These are phyloP conservation scores for Lentinus brumalis DNA, from an alignment of 768 basidiomycete species.

Conservation along the genomic window DNA sequence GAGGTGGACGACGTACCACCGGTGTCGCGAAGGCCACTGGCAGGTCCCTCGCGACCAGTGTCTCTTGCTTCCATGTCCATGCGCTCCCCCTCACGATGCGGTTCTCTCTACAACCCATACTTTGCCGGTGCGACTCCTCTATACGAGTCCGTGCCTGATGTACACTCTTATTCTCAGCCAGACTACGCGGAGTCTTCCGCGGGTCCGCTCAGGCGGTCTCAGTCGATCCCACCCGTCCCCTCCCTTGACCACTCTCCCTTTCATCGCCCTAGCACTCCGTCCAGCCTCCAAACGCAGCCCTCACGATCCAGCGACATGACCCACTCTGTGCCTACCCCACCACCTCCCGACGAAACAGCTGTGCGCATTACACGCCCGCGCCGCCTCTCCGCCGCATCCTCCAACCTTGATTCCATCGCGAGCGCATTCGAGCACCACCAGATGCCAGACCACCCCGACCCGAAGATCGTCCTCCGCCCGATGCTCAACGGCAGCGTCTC, in stretches of 20 bases:
- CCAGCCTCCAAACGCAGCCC: conserved; percentile 51
- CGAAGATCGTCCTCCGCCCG: conserved; percentile 66
- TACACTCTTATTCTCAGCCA: conserved; percentile 10
- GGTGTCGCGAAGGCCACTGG: conserved; percentile 1
- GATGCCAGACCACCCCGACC: conserved; percentile 39
- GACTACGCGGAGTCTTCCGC: conserved; percentile 16
- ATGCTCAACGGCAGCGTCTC: conserved; percentile 73
- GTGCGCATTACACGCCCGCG: conserved; percentile 30
- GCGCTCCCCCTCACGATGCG: conserved; percentile 11
- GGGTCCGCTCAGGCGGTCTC: conserved; percentile 15
- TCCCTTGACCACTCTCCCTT: conserved; percentile 28
- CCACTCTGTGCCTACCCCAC: conserved; percentile 49
- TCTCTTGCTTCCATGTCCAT: conserved; percentile 4
- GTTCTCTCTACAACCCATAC: conserved; percentile 24
- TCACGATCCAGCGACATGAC: conserved; percentile 50
- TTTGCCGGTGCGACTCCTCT: conserved; percentile 27
- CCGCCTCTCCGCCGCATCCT: conserved; percentile 37
- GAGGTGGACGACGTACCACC: conserved; percentile 14
- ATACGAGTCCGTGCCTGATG: conserved; percentile 16
- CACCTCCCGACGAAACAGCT: conserved; percentile 32
- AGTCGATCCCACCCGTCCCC: conserved; percentile 28
- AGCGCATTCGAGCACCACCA: conserved; percentile 36
- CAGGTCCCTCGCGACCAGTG: conserved; percentile 1
- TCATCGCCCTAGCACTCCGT: conserved; percentile 47
- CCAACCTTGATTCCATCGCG: conserved; percentile 37